phyloP scores from a whole-genome alignment of 495 filamentous ascomycete genomes.

The Annulohypoxylon moriforme region DNA sequence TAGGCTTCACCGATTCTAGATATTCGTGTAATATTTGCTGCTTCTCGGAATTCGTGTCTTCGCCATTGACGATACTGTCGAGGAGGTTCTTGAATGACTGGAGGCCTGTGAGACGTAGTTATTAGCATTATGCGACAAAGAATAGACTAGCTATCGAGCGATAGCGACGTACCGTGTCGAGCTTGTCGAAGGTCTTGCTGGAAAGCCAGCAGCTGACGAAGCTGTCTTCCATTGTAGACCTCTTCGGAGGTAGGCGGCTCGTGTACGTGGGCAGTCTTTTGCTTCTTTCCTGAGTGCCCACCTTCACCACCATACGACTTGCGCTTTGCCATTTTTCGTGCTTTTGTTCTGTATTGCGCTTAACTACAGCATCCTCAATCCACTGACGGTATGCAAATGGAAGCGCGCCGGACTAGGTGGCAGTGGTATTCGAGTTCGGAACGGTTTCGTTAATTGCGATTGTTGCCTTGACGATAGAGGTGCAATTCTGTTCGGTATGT shows the following conservation, averaged over 20 bases:
- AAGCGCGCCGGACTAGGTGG: not conserved
- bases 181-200: constrained; percentile 69
- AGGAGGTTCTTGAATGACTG: constrained; percentile 82
- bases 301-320: constrained; percentile 50
- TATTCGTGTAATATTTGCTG: constrained; percentile 76
- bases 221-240: constrained; percentile 68
- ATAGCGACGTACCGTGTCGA: constrained; percentile 69
- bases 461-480: too few species aligned
- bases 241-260: constrained; percentile 63
- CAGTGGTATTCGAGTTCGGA: not conserved
- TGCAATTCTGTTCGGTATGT: not conserved
- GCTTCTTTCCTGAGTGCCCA: constrained; percentile 44
- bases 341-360: constrained; percentile 12
- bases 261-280: constrained; percentile 53
- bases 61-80: constrained; percentile 68
- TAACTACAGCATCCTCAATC: constrained; percentile 40
- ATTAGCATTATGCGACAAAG: constrained; percentile 20
- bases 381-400: not conserved
- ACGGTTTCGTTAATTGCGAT: not conserved
- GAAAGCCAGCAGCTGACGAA: constrained; percentile 73
- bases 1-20: constrained; percentile 72
- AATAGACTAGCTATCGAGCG: not conserved
- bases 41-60: constrained; percentile 60
- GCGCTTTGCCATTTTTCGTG: constrained; percentile 55
- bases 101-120: constrained; percentile 62